Evolutionary conservation across 257 asterid species (phyloP), one percentile per base, ranked within the genome.

Genomic region (Prunella vulgaris): DNA sequence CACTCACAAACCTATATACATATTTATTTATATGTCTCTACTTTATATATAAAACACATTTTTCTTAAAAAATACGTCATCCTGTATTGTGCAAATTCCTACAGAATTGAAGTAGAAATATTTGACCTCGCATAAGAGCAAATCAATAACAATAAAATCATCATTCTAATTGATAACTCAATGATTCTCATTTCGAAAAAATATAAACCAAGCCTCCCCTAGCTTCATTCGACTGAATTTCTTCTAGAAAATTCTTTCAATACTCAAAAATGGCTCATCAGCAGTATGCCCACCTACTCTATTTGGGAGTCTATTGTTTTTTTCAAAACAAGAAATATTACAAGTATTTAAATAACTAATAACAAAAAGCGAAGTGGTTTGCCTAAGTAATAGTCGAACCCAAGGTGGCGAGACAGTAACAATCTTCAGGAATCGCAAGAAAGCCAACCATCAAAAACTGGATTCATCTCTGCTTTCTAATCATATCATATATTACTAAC

Each of bases 391-490:
- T 38, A 51, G 5, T 33, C 27, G 49, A 71, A 56, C 76, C 84
- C 67, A 62, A 51, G 66, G 65, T 60, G 64, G 74, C 56, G 28
- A 12, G 69, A 61, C 66, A 63, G 12, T 18, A 24, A 48, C 37
- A 57, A 46, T 27, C 72, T n/a, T 44, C 64, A 48, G 28, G 38
- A 71, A 69, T 66, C 54, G 69, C 84, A 42, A 48, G 74, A 46
- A 60, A 63, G 56, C 69, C 69, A 56, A 71, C 79, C 88, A 82
- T 65, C 64, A 73, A 74, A 83, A 82, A 77, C 27, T 20, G 87
- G 86, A 82, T 59, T 76, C 79, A 48, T 73, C 67, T 37, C 80
- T 46, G 68, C 74, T 74, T 33, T n/a, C 78, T 66, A 56, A 66
- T 51, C 64, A 53, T 14, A 61, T 53, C 53, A 15, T 44, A 15